A percentile compares a stretch with the other conserved stretches of the same genome.
These are phyloP conservation scores for Salvia rosmarinus DNA, from an alignment of 257 asterid species.

Conservation along the genomic window DNA sequence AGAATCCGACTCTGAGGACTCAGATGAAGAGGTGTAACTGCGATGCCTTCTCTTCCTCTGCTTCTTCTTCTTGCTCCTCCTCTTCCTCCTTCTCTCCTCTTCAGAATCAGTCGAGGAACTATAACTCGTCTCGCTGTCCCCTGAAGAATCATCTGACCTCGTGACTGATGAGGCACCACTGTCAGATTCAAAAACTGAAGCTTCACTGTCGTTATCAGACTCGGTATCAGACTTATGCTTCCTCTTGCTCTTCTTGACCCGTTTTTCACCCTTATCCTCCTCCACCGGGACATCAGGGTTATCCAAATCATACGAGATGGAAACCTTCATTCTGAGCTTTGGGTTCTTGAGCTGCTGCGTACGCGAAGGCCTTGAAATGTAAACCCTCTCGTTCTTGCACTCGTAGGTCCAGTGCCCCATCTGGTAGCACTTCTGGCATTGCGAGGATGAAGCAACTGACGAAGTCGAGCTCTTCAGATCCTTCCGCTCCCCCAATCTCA, in stretches of 20 bases:
- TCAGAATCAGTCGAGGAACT: slow-evolving; percentile 83
- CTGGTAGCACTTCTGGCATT: slow-evolving; percentile 91
- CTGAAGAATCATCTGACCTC: slow-evolving; percentile 68
- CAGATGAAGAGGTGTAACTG: slow-evolving; percentile 68
- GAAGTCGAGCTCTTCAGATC: slow-evolving; percentile 59
- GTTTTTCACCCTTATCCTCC: slow-evolving; percentile 52
- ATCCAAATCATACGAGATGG: slow-evolving; percentile 66
- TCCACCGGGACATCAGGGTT: slow-evolving; percentile 55
- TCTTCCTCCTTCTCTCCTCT: slow-evolving; percentile 89
- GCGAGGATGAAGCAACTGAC: slow-evolving; percentile 57
- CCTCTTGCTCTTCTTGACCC: slow-evolving; percentile 74
- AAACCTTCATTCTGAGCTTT: slow-evolving; percentile 73
- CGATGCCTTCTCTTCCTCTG: slow-evolving; percentile 65
- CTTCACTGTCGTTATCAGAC: slow-evolving; percentile 80
- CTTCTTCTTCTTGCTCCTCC: slow-evolving; percentile 67
- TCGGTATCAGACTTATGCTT: slow-evolving; percentile 71
- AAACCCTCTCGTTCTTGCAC: slow-evolving; percentile 90
- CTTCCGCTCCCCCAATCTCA: slow-evolving; percentile 85
- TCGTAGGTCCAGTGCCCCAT: slow-evolving; percentile 95
- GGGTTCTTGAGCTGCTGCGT: slow-evolving; percentile 93
- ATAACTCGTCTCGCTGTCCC: slow-evolving; percentile 65
- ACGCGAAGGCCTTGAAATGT: slow-evolving; percentile 85
- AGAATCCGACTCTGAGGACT: slow-evolving; percentile 73
- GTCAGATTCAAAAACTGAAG: slow-evolving; percentile 81
- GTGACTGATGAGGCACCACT: slow-evolving; percentile 63